A percentile compares a stretch with the other conserved stretches of the same genome.
Conservation (phyloP, 2,329 filamentous ascomycete genomes). For the Alternaria sp. region DNA sequence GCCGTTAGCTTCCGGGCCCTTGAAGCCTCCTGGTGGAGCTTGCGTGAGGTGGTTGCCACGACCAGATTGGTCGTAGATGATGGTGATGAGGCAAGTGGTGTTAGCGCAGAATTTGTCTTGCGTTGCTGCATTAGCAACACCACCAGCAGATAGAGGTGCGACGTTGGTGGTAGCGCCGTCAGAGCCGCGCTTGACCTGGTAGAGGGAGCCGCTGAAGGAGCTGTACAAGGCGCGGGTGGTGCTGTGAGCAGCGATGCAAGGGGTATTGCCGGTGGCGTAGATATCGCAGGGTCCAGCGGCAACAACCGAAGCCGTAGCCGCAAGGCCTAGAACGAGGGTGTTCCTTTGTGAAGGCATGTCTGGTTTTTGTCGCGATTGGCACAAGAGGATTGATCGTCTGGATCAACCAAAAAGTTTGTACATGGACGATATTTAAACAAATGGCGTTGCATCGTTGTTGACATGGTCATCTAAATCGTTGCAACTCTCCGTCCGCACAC, state of each 20-base stretch:
- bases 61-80: constrained; percentile 74
- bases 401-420: neutral
- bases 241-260: constrained; percentile 71
- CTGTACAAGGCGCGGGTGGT: constrained; percentile 71
- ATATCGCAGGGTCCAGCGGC: constrained; percentile 69
- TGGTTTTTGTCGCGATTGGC: neutral
- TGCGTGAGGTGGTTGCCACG: constrained; percentile 69
- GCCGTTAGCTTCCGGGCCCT: constrained; percentile 64
- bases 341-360: constrained; percentile 20
- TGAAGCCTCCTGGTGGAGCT: constrained; percentile 66
- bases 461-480: neutral
- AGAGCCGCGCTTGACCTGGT: constrained; percentile 68
- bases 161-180: constrained; percentile 61
- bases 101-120: constrained; percentile 69
- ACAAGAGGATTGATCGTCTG: neutral
- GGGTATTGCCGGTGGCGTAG: constrained; percentile 66
- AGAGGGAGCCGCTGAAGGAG: constrained; percentile 63
- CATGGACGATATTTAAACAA: constrained; percentile 2
- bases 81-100: constrained; percentile 70
- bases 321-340: constrained; percentile 22
- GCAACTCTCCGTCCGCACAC: constrained; percentile 1
- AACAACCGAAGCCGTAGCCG: constrained; percentile 18
- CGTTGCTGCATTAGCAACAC: constrained; percentile 67
- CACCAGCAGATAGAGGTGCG: constrained; percentile 64
- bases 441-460: neutral